Evolutionary conservation across 164 flowering plant genomes (phyloP).

Genomic region (Sedum album): DNA sequence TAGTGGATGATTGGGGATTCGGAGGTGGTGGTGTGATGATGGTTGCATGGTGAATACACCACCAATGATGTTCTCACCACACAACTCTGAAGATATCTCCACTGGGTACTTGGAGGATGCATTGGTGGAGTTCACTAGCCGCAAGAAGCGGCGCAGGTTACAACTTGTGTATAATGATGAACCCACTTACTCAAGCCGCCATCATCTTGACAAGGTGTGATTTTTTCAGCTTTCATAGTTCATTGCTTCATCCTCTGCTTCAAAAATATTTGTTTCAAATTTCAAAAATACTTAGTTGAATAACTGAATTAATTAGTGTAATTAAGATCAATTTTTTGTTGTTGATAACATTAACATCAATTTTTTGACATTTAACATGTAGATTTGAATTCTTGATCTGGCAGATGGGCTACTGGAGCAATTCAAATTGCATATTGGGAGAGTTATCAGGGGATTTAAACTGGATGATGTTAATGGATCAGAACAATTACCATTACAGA

Average conservation of each 20-base stretch:
- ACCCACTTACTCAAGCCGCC: background rate
- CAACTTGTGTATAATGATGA: constrained; percentile 7
- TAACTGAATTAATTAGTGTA: background rate
- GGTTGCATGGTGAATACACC: background rate
- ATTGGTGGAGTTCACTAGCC: constrained; percentile 35
- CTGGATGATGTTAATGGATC: constrained; percentile 6
- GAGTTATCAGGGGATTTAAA: background rate
- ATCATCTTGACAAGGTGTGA: constrained; percentile 18
- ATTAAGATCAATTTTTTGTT: background rate
- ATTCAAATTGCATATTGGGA: constrained; percentile 3
- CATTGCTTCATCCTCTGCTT: background rate
- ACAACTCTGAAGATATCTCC: constrained; percentile 19
- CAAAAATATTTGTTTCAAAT: no score
- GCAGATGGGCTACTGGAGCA: constrained; percentile 2
- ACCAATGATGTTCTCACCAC: background rate
- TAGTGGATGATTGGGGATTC: background rate
- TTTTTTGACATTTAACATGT: background rate
- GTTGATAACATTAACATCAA: no score
- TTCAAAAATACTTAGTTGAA: background rate
- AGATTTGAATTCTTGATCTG: background rate
- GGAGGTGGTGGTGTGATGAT: background rate
- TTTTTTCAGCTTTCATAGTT: no score
- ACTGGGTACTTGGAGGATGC: constrained; percentile 70
- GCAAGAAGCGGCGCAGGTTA: constrained; percentile 40
- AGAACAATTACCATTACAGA: background rate